A percentile compares a stretch with the other conserved stretches of the same genome.
Conservation (phyloP, 371 early-diverging fungal genomes). For the Phascolomyces articulosus region DNA sequence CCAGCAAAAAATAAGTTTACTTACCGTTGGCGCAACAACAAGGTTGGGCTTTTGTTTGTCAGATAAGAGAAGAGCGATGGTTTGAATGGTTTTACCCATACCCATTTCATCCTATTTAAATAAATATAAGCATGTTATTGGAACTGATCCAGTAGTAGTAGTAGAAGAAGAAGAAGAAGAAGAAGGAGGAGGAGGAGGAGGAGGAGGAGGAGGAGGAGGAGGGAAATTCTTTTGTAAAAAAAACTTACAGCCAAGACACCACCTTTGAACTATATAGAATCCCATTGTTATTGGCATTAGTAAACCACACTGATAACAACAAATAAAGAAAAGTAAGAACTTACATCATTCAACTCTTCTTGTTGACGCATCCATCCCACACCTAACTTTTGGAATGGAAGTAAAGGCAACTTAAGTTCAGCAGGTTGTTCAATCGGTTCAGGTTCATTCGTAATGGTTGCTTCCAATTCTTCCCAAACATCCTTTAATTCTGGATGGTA, state of each 20-base stretch:
- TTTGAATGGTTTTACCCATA: slow-evolving; percentile 99
- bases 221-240: not conserved
- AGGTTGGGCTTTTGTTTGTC: slow-evolving; percentile 76
- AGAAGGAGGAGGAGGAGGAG: no score
- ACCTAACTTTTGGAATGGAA: slow-evolving; percentile 92
- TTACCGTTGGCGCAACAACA: slow-evolving; percentile 82
- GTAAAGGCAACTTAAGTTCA: slow-evolving; percentile 71
- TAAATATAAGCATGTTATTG: not conserved
- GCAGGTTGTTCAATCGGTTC: slow-evolving; percentile 71
- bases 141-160: no score
- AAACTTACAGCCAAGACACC: slow-evolving; percentile 74
- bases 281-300: not conserved
- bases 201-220: no score
- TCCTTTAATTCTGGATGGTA: slow-evolving; percentile 65
- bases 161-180: no score
- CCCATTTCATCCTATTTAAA: slow-evolving; percentile 88
- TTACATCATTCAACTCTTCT: slow-evolving; percentile 57
- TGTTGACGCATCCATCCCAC: slow-evolving; percentile 83
- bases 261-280: slow-evolving; percentile 68
- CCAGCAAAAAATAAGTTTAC: not conserved
- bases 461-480: slow-evolving; percentile 74
- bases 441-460: slow-evolving; percentile 26
- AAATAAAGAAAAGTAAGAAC: not conserved
- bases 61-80: slow-evolving; percentile 82
- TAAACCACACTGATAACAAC: not conserved